Base-by-base conservation (phyloP, 768 basidiomycete genomes). In the button mushroom (Agaricus bisporus) region DNA sequence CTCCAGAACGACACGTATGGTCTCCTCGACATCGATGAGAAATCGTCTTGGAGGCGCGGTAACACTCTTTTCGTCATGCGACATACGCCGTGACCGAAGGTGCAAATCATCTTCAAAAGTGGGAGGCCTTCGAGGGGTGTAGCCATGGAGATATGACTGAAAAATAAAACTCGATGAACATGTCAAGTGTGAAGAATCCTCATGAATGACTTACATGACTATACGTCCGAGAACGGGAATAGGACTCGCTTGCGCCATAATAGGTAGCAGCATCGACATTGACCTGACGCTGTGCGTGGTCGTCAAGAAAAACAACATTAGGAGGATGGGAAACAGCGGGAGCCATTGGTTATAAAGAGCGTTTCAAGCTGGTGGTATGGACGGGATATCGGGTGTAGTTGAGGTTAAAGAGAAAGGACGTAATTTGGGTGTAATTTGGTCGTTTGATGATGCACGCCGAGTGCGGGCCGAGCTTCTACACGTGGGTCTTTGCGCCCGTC, bases 1-100 rank as follows among this genome's bases (percentile, higher is more conserved):
- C 69, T 97, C 93, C 26, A 99, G 83, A 9, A 98, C 85, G 53
- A 97, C 83, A 35, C 95, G 86, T 63, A 99, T 93, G 29, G 95
- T 99, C 70, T 98, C 95, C 63, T 98, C 95, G 14, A 98, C 95
- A 64, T 98, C 95, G 54, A 98, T 92, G 48, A 98, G 78, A 73
- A 95, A 98, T 38, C 94, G 86, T 41, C 95, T 77, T 3, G 93
- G 91, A 3, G 93, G 90, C 0, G 79, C 85, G 0, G 85, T 76
- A 14, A 83, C 78, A 48, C 83, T 82, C 70, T 91, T 89, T 72
- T 95, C 93, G 66, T 98, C 94, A 65, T 97, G 94, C 17, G 92
- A 95, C 75, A 97, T 76, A 50, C 94, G 80, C 44, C 94, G 80
- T 48, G 85, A 75, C 28, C 89, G 77, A 47, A 72, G 70, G 64